phyloP scores from a whole-genome alignment of 2,329 filamentous ascomycete genomes.

The Aspergillus tanneri region DNA sequence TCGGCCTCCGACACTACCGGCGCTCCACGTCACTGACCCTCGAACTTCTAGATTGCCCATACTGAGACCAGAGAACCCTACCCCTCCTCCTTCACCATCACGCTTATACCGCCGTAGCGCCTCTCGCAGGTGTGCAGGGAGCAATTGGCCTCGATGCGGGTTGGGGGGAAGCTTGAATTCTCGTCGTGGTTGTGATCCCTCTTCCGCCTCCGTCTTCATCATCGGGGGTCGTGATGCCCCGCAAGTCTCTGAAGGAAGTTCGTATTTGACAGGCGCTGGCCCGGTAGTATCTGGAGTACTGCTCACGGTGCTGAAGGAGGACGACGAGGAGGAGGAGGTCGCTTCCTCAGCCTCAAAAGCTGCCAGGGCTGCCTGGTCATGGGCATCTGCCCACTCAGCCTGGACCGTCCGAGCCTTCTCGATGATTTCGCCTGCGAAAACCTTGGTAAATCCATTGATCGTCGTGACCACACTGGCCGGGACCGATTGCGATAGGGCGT shows the following conservation, averaged over 20 bases:
- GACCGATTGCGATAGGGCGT: conserved; percentile 66
- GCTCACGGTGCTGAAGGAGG: too few relatives aligned
- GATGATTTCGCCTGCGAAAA: conserved; percentile 65
- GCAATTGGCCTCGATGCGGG: conserved; percentile 48
- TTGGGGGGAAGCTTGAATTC: conserved; percentile 43
- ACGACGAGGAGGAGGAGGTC: too few relatives aligned
- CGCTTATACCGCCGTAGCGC: conserved; percentile 50
- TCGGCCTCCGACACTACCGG: conserved; percentile 42
- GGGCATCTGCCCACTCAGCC: conserved; percentile 50
- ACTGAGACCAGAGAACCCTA: conserved; percentile 50
- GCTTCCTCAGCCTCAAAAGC: conserved; percentile 57
- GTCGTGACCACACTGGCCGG: conserved; percentile 63
- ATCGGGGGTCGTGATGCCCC: not conserved
- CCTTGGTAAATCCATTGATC: conserved; percentile 64
- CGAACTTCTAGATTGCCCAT: conserved; percentile 45
- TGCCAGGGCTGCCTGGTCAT: conserved; percentile 53
- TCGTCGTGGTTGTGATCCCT: conserved; percentile 13
- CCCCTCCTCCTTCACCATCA: conserved; percentile 50
- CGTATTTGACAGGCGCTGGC: too few relatives aligned
- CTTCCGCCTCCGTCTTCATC: conserved; percentile 16
- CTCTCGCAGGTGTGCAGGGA: conserved; percentile 52
- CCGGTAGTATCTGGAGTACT: conserved; percentile 2
- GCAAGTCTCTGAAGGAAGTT: too few relatives aligned
- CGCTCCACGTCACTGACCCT: conserved; percentile 45
- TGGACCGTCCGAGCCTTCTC: conserved; percentile 66